phyloP scores from a whole-genome alignment of 768 basidiomycete genomes.

The Phylloporus rhodoxanthus region DNA sequence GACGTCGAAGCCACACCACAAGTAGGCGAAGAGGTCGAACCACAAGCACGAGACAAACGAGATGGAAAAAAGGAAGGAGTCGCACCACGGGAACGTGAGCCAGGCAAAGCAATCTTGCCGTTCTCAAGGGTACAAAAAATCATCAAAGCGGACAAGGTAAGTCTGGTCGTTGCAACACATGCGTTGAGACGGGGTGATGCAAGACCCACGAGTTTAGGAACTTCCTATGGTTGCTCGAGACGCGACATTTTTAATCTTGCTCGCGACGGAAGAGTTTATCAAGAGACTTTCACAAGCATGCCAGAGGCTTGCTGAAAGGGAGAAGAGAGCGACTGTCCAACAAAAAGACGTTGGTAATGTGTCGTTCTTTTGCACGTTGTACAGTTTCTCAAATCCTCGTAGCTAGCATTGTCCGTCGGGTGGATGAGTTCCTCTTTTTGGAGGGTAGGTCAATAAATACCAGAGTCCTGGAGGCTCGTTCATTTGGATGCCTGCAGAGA shows the following conservation, averaged over 20 bases:
- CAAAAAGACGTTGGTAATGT: conserved; percentile 71
- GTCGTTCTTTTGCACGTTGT: background rate
- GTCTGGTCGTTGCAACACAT: conserved; percentile 10
- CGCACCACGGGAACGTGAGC: conserved; percentile 30
- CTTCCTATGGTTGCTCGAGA: conserved; percentile 72
- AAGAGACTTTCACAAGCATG: conserved; percentile 65
- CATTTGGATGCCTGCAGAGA: conserved; percentile 36
- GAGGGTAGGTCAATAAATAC: conserved; percentile 45
- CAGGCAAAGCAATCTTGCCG: conserved; percentile 71
- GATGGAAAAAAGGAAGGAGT: conserved; percentile 19
- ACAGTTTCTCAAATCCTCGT: background rate
- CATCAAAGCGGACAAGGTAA: conserved; percentile 78
- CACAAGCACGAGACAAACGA: conserved; percentile 6
- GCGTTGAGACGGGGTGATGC: background rate
- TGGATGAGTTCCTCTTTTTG: conserved; percentile 73
- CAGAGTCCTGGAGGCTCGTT: background rate
- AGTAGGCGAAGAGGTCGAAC: conserved; percentile 5
- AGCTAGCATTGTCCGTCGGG: conserved; percentile 60
- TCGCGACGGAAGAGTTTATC: conserved; percentile 88
- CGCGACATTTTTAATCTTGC: conserved; percentile 69
- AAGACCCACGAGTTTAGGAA: conserved; percentile 41
- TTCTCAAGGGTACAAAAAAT: conserved; percentile 77
- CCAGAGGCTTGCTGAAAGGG: conserved; percentile 63
- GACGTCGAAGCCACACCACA: conserved; percentile 10
- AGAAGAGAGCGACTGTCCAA: conserved; percentile 71